Evolutionary conservation across 805 yeast species (phyloP), one percentile per base, ranked within the genome.

Genomic region (Candida pseudoglaebosa): DNA sequence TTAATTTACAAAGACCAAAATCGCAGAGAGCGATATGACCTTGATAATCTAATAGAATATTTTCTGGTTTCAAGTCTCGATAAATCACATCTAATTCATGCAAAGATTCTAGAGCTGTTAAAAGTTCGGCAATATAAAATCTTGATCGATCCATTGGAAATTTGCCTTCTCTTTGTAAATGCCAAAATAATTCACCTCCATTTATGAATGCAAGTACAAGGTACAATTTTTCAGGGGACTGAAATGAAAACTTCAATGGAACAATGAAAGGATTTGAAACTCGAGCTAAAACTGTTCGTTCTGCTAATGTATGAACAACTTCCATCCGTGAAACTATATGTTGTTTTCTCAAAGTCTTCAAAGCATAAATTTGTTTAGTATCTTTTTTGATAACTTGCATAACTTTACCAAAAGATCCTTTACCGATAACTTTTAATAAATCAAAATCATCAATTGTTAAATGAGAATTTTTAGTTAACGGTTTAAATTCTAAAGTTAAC

Each of bases 1-100:
- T 88, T 52, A 93, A 77, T 65, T 93, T 93, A 68, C 98, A 93
- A 32, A 93, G 72, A 4, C 99, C 99, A 59, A 93, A 93, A 65
- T 93, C 99, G 68, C 99, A 93, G 40, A 93, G 69, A 1, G 98
- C 97, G 58, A 93, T 93, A 61, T 93, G 99, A 2, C 99, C 99
- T 53, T 93, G 95, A 64, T 91, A 89, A 60, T 93, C 99, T 28
- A 93, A 65, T 52, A 93, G 65, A 46, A 93, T 93, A 61, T 93
- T 93, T 54, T 93, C 99, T 1, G 99, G 99, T 63, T 93, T 93
- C 54, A 91, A 71, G 62, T 93, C 99, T 53, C 99, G 76, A 64
- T 93, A 93, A 52, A 93, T 89, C 46, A 93, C 95, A 59, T 93
- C 85, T 70, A 87, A 75, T 37, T 82, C 86, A 59, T 93, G 99